Percentiles rank a stretch among this genome's conserved stretches.
Evolutionary conservation across 1,284 basidiomycete species (phyloP).

Genomic region (Ganoderma meredithae): DNA sequence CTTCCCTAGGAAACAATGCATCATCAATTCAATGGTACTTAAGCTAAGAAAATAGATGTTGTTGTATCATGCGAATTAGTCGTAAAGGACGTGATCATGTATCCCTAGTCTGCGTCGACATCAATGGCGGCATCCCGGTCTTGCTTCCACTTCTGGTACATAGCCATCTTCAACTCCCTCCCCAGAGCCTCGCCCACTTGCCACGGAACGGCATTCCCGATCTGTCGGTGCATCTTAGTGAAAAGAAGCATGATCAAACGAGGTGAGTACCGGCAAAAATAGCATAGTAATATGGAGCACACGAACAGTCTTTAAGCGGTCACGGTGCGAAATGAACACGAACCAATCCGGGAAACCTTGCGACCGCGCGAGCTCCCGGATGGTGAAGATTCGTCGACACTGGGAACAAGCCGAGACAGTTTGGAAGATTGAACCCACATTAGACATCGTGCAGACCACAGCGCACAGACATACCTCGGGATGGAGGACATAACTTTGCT

Average conservation of each 20-base stretch:
- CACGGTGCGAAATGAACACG: slow-evolving; percentile 57
- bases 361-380: slow-evolving; percentile 76
- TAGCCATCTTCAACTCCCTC: slow-evolving; percentile 57
- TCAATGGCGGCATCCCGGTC: slow-evolving; percentile 43
- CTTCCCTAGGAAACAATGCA: no score
- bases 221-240: slow-evolving; percentile 73
- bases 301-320: slow-evolving; percentile 67
- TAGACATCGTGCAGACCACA: not conserved
- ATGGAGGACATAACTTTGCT: slow-evolving; percentile 72
- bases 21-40: no score
- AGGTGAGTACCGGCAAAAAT: not conserved
- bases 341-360: slow-evolving; percentile 82
- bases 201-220: slow-evolving; percentile 80
- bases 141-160: slow-evolving; percentile 58
- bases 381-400: slow-evolving; percentile 71
- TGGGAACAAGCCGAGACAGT: slow-evolving; percentile 34
- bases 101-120: slow-evolving; percentile 22
- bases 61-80: not conserved
- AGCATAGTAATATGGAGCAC: not conserved
- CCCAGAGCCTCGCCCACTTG: slow-evolving; percentile 69
- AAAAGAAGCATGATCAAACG: not conserved
- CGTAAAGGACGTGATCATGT: not conserved
- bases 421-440: no score
- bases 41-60: not conserved
- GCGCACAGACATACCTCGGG: slow-evolving; percentile 55